These are phyloP conservation scores for Lentinula lateritia DNA, from an alignment of 768 basidiomycete genomes.

Conservation along the genomic window DNA sequence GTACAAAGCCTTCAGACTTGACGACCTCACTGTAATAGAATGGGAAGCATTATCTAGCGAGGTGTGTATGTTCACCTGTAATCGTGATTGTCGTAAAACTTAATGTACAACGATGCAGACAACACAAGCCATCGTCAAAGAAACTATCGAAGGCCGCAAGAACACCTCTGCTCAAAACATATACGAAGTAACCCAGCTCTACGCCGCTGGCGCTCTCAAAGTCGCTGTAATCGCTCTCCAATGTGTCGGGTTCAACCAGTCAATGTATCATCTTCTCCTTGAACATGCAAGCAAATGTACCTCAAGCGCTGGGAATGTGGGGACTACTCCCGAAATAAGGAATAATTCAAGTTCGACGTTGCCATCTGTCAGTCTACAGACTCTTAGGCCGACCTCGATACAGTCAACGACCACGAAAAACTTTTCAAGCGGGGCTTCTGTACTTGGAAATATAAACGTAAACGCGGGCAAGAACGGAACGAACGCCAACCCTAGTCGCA, in stretches of 20 bases:
- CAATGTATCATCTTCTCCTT: conserved; percentile 57
- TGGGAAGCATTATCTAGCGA: conserved; percentile 64
- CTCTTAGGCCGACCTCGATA: background rate
- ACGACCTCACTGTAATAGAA: conserved; percentile 60
- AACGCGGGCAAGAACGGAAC: no score
- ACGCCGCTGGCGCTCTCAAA: conserved; percentile 65
- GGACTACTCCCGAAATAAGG: conserved; percentile 14
- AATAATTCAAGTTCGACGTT: conserved; percentile 11
- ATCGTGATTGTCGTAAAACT: background rate
- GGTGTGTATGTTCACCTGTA: conserved; percentile 28
- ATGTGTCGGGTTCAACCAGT: conserved; percentile 71
- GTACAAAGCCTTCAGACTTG: conserved; percentile 62
- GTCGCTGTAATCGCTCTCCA: conserved; percentile 71
- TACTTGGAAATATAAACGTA: background rate
- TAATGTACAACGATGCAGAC: conserved; percentile 35
- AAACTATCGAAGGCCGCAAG: conserved; percentile 65
- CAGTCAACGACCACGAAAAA: conserved; percentile 8
- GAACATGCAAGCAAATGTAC: conserved; percentile 55
- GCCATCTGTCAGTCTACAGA: background rate
- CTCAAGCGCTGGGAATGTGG: background rate
- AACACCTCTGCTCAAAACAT: conserved; percentile 74
- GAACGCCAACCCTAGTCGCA: conserved; percentile 5
- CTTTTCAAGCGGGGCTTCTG: conserved; percentile 4
- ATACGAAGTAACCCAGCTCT: conserved; percentile 71
- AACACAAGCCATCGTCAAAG: conserved; percentile 59